phyloP scores from a whole-genome alignment of 805 yeast species.

The Cyberlindnera maclurae region DNA sequence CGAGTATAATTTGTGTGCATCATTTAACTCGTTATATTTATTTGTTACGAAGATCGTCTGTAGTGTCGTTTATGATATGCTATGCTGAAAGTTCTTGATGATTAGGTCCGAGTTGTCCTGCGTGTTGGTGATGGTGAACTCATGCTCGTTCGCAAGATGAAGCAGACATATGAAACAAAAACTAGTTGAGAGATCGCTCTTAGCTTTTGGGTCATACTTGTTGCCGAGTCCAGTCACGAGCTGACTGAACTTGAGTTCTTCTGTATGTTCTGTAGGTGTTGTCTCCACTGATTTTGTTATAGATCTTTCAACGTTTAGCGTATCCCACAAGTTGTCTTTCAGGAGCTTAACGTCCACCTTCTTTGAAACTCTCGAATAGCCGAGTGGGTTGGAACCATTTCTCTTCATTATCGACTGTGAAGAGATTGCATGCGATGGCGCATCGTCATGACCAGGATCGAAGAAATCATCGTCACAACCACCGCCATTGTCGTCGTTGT shows the following conservation, averaged over 20 bases:
- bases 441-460: constrained; percentile 27
- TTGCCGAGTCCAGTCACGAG: constrained; percentile 43
- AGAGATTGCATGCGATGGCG: constrained; percentile 13
- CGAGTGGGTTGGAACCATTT: constrained; percentile 30
- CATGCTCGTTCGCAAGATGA: constrained; percentile 85
- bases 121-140: constrained; percentile 46
- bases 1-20: neutral
- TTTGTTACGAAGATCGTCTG: constrained; percentile 1
- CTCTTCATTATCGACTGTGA: constrained; percentile 20
- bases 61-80: neutral
- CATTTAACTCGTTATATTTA: neutral
- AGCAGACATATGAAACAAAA: constrained; percentile 78
- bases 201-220: constrained; percentile 47
- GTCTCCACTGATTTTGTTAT: neutral
- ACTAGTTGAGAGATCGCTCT: constrained; percentile 72
- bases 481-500: constrained; percentile 31
- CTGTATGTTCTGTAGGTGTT: constrained; percentile 1
- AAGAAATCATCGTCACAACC: constrained; percentile 25
- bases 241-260: constrained; percentile 31
- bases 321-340: constrained; percentile 74
- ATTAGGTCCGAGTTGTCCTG: constrained; percentile 19
- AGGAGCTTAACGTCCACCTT: constrained; percentile 70
- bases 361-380: constrained; percentile 67
- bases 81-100: constrained; percentile 6
- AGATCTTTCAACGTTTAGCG: constrained; percentile 24